Evolutionary conservation across 257 asterid genomes (phyloP), one percentile per base, ranked within the genome.

Genomic region (Anisodus acutangulus): DNA sequence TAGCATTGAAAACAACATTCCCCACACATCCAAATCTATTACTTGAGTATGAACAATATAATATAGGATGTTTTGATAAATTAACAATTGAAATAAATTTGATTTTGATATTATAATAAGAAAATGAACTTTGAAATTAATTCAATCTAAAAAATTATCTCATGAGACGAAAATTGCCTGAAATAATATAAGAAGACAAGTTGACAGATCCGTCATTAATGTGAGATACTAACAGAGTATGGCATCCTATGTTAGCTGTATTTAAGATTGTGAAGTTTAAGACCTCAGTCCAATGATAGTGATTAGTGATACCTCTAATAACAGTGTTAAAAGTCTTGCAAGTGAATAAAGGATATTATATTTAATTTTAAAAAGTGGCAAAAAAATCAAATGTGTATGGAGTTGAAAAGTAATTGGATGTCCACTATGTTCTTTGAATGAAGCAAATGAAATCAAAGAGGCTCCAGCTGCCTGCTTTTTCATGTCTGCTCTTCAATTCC

Each of bases 391-490:
- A 76, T 76, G 4, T 76, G 51, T 51, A 22, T 13, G 3, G 60
- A 76, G 81, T 76, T 26, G 63, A 76, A 76, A 76, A 22, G 41
- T 76, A 76, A 76, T 49, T 76, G 81, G 81, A 76, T 31, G 4
- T 76, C 47, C 81, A 53, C 49, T 76, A 76, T 49, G 64, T n/a
- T 53, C 3, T 51, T 53, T 76, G 45, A 76, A 63, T 53, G 81
- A 53, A 74, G 19, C 12, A 6, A 22, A 49, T 2, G 59, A 11
- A 74, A 68, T 49, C 39, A 47, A 71, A 72, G 80, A 74, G 80
- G 43, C 26, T 8, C 7, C 63, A 49, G 8, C 57, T 39, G 26
- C 9, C 9, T 49, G n/a, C 45, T 19, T 22, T 74, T 45, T 11
- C 7, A 47, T 72, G 60, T 74, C 81, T 74, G 62, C 22, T 49